These are phyloP conservation scores for Eucalyptus tenuipes DNA, from an alignment of 345 rosid genomes.

Conservation along the genomic window DNA sequence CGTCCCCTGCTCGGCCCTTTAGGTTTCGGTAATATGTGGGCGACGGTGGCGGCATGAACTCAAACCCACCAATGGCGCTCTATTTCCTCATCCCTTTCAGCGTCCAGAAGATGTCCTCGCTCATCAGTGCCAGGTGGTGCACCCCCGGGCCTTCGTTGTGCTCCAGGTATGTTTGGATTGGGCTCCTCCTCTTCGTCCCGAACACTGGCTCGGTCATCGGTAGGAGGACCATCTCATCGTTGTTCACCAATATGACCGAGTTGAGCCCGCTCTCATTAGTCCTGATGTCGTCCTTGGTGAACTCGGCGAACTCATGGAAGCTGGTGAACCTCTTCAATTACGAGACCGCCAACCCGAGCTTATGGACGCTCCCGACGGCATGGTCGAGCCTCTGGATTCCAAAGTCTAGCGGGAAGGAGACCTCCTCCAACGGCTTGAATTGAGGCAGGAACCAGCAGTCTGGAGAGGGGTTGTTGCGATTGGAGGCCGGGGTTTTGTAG, in stretches of 20 bases:
- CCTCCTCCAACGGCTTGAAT: too few relatives aligned
- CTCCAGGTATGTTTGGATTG: conserved; percentile 79
- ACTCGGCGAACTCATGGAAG: conserved; percentile 86
- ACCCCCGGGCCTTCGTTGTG: conserved; percentile 88
- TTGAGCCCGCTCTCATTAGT: conserved; percentile 82
- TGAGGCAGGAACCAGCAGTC: too few relatives aligned
- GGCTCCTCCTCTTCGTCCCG: conserved; percentile 87
- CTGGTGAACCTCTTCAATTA: conserved; percentile 69
- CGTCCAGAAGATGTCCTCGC: conserved; percentile 71
- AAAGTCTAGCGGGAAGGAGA: conserved; percentile 49
- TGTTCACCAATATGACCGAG: conserved; percentile 63
- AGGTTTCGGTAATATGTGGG: conserved; percentile 62
- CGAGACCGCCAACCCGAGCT: conserved; percentile 39
- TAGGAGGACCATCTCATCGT: conserved; percentile 61
- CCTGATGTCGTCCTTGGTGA: conserved; percentile 80
- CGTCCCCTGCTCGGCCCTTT: conserved; percentile 87
- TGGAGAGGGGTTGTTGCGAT: too few relatives aligned
- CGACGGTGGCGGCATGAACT: conserved; percentile 91
- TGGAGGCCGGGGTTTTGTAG: too few relatives aligned
- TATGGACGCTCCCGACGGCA: conserved; percentile 75
- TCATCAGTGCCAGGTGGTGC: conserved; percentile 69
- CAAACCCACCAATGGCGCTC: conserved; percentile 67
- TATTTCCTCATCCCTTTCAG: conserved; percentile 73
- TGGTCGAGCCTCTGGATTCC: conserved; percentile 74
- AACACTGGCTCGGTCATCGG: conserved; percentile 82